phyloP scores from a whole-genome alignment of 2,329 filamentous ascomycete genomes.

The Fusarium globosum region DNA sequence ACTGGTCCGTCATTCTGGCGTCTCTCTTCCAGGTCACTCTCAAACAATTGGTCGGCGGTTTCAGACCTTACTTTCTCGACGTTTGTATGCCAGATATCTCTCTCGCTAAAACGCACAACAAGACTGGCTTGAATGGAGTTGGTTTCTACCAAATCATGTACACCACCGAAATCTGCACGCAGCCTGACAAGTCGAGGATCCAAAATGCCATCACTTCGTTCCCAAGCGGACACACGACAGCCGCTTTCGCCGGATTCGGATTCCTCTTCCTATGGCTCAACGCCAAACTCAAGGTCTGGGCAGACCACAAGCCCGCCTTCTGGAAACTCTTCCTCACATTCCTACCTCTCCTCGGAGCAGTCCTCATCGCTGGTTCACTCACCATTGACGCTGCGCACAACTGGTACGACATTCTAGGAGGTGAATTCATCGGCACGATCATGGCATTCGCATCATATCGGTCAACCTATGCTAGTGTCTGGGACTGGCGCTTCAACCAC shows the following conservation, averaged over 20 bases:
- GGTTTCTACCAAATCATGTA: slow-evolving; percentile 73
- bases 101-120: slow-evolving; percentile 53
- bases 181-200: slow-evolving; percentile 62
- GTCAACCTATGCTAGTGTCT: slow-evolving; percentile 74
- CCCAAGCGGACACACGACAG: slow-evolving; percentile 75
- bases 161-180: slow-evolving; percentile 70
- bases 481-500: slow-evolving; percentile 76
- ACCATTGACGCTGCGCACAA: slow-evolving; percentile 75
- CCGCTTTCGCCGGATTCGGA: slow-evolving; percentile 71
- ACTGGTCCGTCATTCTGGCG: slow-evolving; percentile 68
- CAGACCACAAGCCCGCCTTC: slow-evolving; percentile 72
- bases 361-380: slow-evolving; percentile 69
- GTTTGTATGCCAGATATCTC: slow-evolving; percentile 70
- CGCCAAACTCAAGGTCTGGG: slow-evolving; percentile 77
- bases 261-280: slow-evolving; percentile 77
- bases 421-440: slow-evolving; percentile 70
- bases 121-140: slow-evolving; percentile 54
- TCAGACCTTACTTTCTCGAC: slow-evolving; percentile 72
- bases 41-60: slow-evolving; percentile 74
- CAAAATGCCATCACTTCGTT: slow-evolving; percentile 73
- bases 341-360: slow-evolving; percentile 69
- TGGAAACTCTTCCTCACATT: slow-evolving; percentile 73
- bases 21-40: slow-evolving; percentile 74
- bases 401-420: slow-evolving; percentile 76
- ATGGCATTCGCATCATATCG: slow-evolving; percentile 73